Percentiles rank a stretch among this genome's conserved stretches.
phyloP scores from a whole-genome alignment of 768 basidiomycete genomes.

The Russula virescens region DNA sequence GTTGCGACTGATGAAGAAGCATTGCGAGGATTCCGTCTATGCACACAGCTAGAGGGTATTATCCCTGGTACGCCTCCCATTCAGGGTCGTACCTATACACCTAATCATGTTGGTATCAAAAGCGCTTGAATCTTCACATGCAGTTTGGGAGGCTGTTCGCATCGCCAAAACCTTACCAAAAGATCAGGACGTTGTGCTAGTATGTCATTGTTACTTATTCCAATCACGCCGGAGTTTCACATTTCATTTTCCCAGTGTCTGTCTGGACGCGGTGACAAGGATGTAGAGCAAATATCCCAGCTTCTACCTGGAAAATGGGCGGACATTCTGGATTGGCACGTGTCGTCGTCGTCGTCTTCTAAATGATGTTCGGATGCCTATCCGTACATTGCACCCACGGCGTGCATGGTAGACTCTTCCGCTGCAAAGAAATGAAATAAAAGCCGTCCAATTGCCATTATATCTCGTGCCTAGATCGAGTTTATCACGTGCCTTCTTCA shows the following conservation, averaged over 20 bases:
- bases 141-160: conserved; percentile 86
- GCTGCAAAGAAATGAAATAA: neutral
- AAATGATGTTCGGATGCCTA: conserved; percentile 6
- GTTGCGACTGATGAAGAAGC: conserved; percentile 93
- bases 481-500: conserved; percentile 11
- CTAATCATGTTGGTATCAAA: conserved; percentile 11
- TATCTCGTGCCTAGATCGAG: too few relatives aligned
- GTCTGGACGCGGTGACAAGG: conserved; percentile 95
- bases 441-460: neutral
- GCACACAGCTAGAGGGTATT: conserved; percentile 93
- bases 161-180: conserved; percentile 80
- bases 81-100: neutral
- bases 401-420: neutral
- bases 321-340: conserved; percentile 88
- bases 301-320: conserved; percentile 92
- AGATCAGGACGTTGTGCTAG: conserved; percentile 85
- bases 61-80: conserved; percentile 66
- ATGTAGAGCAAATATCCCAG: conserved; percentile 94
- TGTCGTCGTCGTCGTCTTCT: conserved; percentile 38
- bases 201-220: conserved; percentile 39
- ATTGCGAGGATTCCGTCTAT: conserved; percentile 83
- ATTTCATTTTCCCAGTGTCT: conserved; percentile 53
- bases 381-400: neutral
- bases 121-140: conserved; percentile 95
- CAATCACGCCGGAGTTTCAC: neutral